phyloP scores from a whole-genome alignment of 305 asterid genomes.

The Fraxinus floribunda region DNA sequence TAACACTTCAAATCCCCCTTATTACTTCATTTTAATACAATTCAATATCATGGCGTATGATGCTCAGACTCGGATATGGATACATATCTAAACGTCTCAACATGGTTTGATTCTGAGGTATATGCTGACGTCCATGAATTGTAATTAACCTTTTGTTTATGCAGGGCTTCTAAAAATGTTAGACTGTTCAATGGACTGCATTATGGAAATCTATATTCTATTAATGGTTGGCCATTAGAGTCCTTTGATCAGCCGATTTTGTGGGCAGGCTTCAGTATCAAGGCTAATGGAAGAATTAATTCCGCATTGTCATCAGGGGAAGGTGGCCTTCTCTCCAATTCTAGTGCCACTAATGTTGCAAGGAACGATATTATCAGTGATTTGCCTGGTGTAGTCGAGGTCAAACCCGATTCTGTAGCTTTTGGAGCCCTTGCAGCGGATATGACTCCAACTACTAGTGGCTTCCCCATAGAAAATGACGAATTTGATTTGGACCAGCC shows the following conservation, averaged over 20 bases:
- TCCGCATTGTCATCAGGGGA: slow-evolving; percentile 36
- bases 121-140: not conserved
- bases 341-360: slow-evolving; percentile 27
- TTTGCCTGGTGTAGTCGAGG: slow-evolving; percentile 45
- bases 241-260: slow-evolving; percentile 30
- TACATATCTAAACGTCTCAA: too few relatives aligned
- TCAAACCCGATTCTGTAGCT: slow-evolving; percentile 47
- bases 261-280: slow-evolving; percentile 34
- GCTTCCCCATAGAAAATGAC: slow-evolving; percentile 47
- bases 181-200: slow-evolving; percentile 54
- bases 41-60: too few relatives aligned
- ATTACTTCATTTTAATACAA: too few relatives aligned
- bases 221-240: slow-evolving; percentile 32
- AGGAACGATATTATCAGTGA: slow-evolving; percentile 31
- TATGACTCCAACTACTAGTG: slow-evolving; percentile 49
- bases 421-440: slow-evolving; percentile 68
- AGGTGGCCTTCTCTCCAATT: slow-evolving; percentile 31
- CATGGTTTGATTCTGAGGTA: not conserved
- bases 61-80: too few relatives aligned
- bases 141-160: slow-evolving; percentile 21
- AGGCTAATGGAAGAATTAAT: slow-evolving; percentile 33
- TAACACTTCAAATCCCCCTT: too few relatives aligned
- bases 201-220: slow-evolving; percentile 32
- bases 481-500: slow-evolving; percentile 75
- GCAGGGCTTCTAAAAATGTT: slow-evolving; percentile 35